Evolutionary conservation across 331 rosid genomes (phyloP).

Genomic region (Prunus yedoensis): DNA sequence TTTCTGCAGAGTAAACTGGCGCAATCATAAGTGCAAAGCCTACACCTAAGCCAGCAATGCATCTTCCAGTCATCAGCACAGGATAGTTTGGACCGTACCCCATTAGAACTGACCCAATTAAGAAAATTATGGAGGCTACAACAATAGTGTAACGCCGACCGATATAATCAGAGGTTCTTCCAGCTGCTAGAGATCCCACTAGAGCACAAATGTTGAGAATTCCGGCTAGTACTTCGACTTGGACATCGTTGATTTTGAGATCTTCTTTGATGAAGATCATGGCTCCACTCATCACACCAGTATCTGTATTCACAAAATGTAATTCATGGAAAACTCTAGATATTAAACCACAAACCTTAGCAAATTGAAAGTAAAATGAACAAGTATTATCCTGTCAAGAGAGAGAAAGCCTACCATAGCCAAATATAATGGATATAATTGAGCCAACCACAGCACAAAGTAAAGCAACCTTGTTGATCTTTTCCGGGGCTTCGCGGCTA

Average conservation of each 20-base stretch:
- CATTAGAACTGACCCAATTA: slow-evolving; percentile 66
- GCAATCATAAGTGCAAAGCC: slow-evolving; percentile 85
- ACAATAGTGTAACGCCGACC: slow-evolving; percentile 85
- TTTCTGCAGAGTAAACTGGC: slow-evolving; percentile 84
- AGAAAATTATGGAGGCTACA: slow-evolving; percentile 52
- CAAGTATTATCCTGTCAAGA: no score
- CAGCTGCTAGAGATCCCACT: slow-evolving; percentile 62
- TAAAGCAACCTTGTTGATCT: slow-evolving; percentile 59
- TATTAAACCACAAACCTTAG: neutral
- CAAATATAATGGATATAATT: slow-evolving; percentile 69
- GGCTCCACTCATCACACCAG: slow-evolving; percentile 98
- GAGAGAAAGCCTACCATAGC: slow-evolving; percentile 55
- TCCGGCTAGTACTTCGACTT: slow-evolving; percentile 73
- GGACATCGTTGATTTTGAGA: slow-evolving; percentile 49
- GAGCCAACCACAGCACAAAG: slow-evolving; percentile 69
- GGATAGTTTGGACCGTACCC: slow-evolving; percentile 74
- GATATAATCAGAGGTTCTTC: slow-evolving; percentile 68
- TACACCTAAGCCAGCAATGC: slow-evolving; percentile 72
- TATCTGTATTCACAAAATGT: slow-evolving; percentile 36
- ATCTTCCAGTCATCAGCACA: slow-evolving; percentile 57
- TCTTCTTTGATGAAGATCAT: slow-evolving; percentile 81
- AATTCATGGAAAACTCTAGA: neutral
- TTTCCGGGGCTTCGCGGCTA: neutral
- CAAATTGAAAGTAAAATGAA: neutral
- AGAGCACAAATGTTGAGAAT: slow-evolving; percentile 79